Evolutionary conservation across 352 stramenopile species (phyloP).

Genomic region (Pilasporangium apinafurcum): DNA sequence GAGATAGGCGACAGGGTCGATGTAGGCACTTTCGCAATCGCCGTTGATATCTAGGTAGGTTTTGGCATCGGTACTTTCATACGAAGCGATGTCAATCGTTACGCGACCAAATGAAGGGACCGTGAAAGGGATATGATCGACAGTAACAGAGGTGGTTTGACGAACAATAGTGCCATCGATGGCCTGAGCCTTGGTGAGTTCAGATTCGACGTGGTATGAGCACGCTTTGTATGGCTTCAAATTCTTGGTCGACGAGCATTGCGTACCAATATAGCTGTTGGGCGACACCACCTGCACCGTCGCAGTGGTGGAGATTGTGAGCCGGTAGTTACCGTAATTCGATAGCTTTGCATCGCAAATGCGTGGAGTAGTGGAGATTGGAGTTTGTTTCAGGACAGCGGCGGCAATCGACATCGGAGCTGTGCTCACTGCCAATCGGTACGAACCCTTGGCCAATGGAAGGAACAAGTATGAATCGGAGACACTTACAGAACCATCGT

Average conservation of each 20-base stretch:
- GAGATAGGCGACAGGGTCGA: conserved; percentile 55
- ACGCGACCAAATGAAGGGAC: conserved; percentile 41
- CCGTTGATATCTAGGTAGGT: conserved; percentile 58
- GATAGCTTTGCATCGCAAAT: conserved; percentile 41
- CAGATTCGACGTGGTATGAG: conserved; percentile 47
- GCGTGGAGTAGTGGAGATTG: conserved; percentile 20
- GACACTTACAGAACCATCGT: conserved; percentile 45
- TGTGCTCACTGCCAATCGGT: conserved; percentile 52
- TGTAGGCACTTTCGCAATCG: conserved; percentile 53
- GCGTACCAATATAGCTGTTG: conserved; percentile 55
- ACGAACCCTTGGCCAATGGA: conserved; percentile 27
- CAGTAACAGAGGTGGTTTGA: conserved; percentile 24
- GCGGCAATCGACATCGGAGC: conserved; percentile 36
- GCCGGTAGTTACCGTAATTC: conserved; percentile 63
- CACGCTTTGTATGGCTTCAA: conserved; percentile 32
- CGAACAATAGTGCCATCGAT: conserved; percentile 56
- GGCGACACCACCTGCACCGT: conserved; percentile 21
- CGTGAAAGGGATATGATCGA: conserved; percentile 56
- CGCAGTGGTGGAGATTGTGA: conserved; percentile 38
- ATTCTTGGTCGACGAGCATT: conserved; percentile 25
- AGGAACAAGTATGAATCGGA: conserved; percentile 50
- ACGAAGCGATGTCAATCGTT: conserved; percentile 53
- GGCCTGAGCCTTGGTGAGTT: conserved; percentile 16
- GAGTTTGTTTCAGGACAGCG: conserved; percentile 34
- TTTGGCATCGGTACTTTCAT: conserved; percentile 23